Base-by-base conservation (phyloP, 2,329 filamentous ascomycete species). In the Arachnomyces sp. region DNA sequence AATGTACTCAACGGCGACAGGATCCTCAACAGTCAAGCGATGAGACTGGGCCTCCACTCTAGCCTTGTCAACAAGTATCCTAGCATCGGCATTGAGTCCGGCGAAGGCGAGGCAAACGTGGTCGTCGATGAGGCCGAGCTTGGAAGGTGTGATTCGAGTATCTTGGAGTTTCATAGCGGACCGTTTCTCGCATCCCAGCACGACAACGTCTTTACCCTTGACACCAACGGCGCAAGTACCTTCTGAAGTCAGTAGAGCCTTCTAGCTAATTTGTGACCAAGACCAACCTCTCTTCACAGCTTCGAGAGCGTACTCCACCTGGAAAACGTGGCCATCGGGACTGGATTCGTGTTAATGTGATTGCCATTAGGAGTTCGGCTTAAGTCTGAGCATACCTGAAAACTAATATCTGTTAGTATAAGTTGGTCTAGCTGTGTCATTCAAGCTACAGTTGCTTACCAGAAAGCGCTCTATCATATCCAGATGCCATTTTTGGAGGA, bases 101-200 rank as follows among this genome's bases (percentile, higher is more conserved):
- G 92, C 92, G 57, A 98, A 98, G 50, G 92, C 92, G 51, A 98
- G 85, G 63, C 89, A 93, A 57, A 95, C 89, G 69, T 98, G 92
- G 59, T 82, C 86, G 67, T 98, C 92, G 60, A 98, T 80, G 51
- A 95, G 80, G 55, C 89, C 88, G 66, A 98, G 95, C 77, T 98
- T 98, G 54, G 92, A 96, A 9, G 92, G 92, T 21, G 92, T 98
- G 68, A 98, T 98, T 63, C 92, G 84, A 43, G 93, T 98, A 68
- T 98, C 92, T 76, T 98, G 92, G 45, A 98, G 81, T 73, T 98
- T 98, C 85, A 98, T 95, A 28, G 92, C 92, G 39, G 92, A 96
- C 56, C 90, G 82, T 78, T 98, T 98, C 73, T 98, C 92, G 69
- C 92, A 98, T 57, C 92, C 92, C 36, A 98, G 76, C 21, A 98